These are phyloP conservation scores for Euphorbia schlechtendalii DNA, from an alignment of 441 rosid species.

Conservation along the genomic window DNA sequence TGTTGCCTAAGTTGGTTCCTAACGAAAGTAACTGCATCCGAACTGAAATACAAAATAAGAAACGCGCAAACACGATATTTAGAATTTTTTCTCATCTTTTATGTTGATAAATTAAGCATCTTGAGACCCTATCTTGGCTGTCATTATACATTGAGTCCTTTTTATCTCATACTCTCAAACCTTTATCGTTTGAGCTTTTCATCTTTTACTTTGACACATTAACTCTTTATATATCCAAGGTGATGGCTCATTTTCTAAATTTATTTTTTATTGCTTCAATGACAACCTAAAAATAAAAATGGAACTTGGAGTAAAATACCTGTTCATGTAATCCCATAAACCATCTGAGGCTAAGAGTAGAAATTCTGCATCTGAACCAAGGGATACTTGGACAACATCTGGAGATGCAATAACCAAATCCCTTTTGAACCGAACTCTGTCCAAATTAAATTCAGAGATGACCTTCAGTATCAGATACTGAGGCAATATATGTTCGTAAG, in stretches of 20 bases:
- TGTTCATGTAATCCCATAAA: slow-evolving; percentile 87
- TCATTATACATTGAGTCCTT: not conserved
- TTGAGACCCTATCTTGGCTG: not conserved
- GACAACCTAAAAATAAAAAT: too few species aligned
- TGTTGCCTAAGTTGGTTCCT: slow-evolving; percentile 75
- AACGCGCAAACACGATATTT: not conserved
- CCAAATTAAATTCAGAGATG: slow-evolving; percentile 12
- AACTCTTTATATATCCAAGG: too few species aligned
- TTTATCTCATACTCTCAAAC: not conserved
- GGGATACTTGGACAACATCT: slow-evolving; percentile 56
- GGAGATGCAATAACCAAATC: slow-evolving; percentile 83
- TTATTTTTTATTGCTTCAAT: not conserved
- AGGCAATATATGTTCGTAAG: not conserved
- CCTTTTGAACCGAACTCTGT: slow-evolving; percentile 57
- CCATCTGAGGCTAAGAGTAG: slow-evolving; percentile 86
- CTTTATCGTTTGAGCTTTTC: too few species aligned
- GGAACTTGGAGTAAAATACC: slow-evolving; percentile 29
- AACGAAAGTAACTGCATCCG: slow-evolving; percentile 62
- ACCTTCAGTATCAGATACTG: slow-evolving; percentile 11
- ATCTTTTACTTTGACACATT: too few species aligned
- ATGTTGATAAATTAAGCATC: not conserved
- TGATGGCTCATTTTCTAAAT: too few species aligned
- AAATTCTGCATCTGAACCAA: slow-evolving; percentile 80
- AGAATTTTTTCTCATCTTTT: not conserved
- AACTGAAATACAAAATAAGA: slow-evolving; percentile 40